Base-by-base conservation (phyloP, 306 rosid species). In the Abrus pulchellus region DNA sequence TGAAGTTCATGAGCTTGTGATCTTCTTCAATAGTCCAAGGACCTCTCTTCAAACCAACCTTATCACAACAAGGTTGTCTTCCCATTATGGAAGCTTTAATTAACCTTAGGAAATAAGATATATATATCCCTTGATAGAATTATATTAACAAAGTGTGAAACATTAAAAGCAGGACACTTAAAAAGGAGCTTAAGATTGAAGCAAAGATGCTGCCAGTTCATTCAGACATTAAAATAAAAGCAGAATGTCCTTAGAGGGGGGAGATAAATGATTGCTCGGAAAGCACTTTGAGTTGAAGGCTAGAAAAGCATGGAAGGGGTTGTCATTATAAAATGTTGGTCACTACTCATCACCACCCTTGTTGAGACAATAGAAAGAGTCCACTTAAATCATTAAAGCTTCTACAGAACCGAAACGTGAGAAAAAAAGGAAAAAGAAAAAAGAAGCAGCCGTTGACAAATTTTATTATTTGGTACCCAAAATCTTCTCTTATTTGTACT, bases 21-120 rank as follows among this genome's bases (percentile, higher is more conserved):
- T 95, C 99, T 84, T 95, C 99, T 48, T 95, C 99, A 27, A 93
- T 86, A 3, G 99, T 93, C 99, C 99, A 95, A 3, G 99, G 99
- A 60, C 99, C 99, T 86, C 97, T 83, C 80, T 95, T 95, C 76
- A 93, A 76, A 50, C 99, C 99, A 84, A 93, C 80, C 87, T 93
- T 95, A 70, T 93, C 98, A 77, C 97, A 95, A 84, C 99, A 95
- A 59, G 99, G 99, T 38, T 90, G 92, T 68, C 99, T 89, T 82
- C 97, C 99, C 99, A 95, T 95, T 74, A 77, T 78, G 34, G 38
- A 28, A 82, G 14, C 33, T 43, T 4, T 1, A 27, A 44, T 56
- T 13, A 6, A 14, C 3, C 13, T 14, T n/a, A 4, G 29, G 72
- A 72, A 33, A 29, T 38, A 30, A 67, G 80, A 78, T 72, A 77